Evolutionary conservation across 1,284 basidiomycete species (phyloP), one percentile per base, ranked within the genome.

Genomic region (Macrocybe sp.): DNA sequence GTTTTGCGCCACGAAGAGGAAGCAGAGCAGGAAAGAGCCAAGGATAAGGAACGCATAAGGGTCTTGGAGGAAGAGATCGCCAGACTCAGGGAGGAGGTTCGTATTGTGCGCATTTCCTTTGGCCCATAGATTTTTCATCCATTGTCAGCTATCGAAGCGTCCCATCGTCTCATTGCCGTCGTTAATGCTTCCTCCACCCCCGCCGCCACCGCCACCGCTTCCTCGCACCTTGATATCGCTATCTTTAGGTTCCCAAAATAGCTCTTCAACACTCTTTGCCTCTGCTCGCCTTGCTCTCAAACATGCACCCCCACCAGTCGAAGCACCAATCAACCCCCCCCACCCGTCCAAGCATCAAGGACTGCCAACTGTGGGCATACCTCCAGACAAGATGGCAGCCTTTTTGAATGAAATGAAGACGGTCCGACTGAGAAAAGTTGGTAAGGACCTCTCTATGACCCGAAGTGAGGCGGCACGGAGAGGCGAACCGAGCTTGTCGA

Each of bases 351-450:
- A 70, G 45, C 70, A 76, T 41, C 65, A 74, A 3, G 83, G 83
- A 4, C 74, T 78, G 47, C 81, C 87, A 0, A 81, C 84, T 0
- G 70, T 89, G 12, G 83, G 82, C 29, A 71, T 90, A 6, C 75
- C 83, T 0, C 73, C 80, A 3, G 88, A 89, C 52, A 86, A 88
- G 60, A 89, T 90, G 83, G 83, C 82, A 0, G 85, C 81, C 2
- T 90, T 90, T 57, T 62, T 90, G 52, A 81, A 67, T 9, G 88
- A 90, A 62, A 79, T 90, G 74, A 89, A 88, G 68, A 83, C 75
- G 0, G 83, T 81, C 28, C 70, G 82, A 37, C 58, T 90, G 46
- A 72, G 76, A 52, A 85, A 76, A 60, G 75, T 81, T 0, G 59
- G 41, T 41, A 47, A 41, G 30, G 47, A 41, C 30, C 16, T 44